Percentiles rank a stretch among this genome's conserved stretches.
Conservation (phyloP, 2,329 filamentous ascomycete species). For the Sclerotinia glacialis region DNA sequence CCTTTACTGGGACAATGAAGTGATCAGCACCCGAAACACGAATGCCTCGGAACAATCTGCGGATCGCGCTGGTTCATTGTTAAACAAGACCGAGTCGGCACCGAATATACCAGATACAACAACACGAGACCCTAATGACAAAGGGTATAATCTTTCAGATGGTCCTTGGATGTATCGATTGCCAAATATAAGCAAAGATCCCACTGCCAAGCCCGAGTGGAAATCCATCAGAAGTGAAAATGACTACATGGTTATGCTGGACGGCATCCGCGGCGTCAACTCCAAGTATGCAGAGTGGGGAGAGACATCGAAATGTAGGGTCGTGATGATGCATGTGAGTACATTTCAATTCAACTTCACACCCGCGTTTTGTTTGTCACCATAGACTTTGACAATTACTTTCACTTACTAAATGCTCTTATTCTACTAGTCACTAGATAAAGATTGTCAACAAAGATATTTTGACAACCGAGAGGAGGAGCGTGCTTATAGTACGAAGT, state of each 20-base stretch:
- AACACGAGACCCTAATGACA: not conserved
- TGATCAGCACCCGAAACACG: not conserved
- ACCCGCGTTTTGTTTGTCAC: too few species aligned
- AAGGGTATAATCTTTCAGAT: conserved; percentile 32
- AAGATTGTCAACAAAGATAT: conserved; percentile 7
- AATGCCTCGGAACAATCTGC: not conserved
- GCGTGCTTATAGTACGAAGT: not conserved
- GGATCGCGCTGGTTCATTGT: not conserved
- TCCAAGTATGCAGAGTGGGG: conserved; percentile 1
- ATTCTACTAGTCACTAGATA: conserved; percentile 15
- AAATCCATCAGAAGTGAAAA: not conserved
- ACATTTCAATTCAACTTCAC: not conserved
- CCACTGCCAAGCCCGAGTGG: not conserved
- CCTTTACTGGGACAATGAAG: not conserved
- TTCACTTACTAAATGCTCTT: not conserved
- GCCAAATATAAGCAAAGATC: not conserved
- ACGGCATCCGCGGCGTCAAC: conserved; percentile 1
- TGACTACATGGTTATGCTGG: conserved; percentile 21
- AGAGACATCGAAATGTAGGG: not conserved
- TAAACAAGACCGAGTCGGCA: not conserved
- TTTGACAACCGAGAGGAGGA: not conserved
- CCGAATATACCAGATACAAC: not conserved
- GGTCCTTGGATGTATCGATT: conserved; percentile 35
- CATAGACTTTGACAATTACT: too few species aligned
- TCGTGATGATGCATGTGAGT: conserved; percentile 21